phyloP scores from a whole-genome alignment of 352 stramenopile genomes.

The Peronospora farinosa region DNA sequence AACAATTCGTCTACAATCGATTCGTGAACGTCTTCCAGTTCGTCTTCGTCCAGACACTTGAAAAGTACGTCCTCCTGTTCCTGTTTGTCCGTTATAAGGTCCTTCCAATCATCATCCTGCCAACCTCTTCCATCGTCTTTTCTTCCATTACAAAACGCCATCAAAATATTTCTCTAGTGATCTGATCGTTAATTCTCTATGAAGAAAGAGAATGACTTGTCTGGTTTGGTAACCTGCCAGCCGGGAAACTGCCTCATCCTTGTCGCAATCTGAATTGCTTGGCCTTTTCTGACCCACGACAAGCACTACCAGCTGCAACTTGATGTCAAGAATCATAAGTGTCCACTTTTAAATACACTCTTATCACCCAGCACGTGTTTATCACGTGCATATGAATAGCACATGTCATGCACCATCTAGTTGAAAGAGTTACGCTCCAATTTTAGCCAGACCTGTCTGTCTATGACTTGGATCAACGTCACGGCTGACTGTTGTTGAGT shows the following conservation, averaged over 20 bases:
- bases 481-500: no score
- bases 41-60: conserved; percentile 12
- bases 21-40: conserved; percentile 11
- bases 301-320: conserved; percentile 1
- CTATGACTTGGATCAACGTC: no score
- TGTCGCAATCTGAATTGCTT: conserved; percentile 14
- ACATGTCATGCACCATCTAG: no score
- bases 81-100: conserved; percentile 4
- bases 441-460: no score
- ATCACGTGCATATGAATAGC: conserved; percentile 1
- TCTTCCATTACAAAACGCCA: conserved; percentile 28
- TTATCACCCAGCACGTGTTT: conserved; percentile 1
- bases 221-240: conserved; percentile 9
- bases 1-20: conserved; percentile 6
- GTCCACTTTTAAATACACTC: no score
- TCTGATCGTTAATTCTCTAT: conserved; percentile 4
- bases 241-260: conserved; percentile 4
- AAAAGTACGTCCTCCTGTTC: conserved; percentile 25
- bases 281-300: conserved; percentile 13
- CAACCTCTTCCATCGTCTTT: conserved; percentile 9
- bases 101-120: conserved; percentile 11
- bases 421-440: no score
- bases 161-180: neutral
- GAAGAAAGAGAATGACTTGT: conserved; percentile 8
- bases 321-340: neutral